A percentile compares a stretch with the other conserved stretches of the same genome.
Evolutionary conservation across 2,329 filamentous ascomycete species (phyloP).

Genomic region (Dactylellina leptospora): DNA sequence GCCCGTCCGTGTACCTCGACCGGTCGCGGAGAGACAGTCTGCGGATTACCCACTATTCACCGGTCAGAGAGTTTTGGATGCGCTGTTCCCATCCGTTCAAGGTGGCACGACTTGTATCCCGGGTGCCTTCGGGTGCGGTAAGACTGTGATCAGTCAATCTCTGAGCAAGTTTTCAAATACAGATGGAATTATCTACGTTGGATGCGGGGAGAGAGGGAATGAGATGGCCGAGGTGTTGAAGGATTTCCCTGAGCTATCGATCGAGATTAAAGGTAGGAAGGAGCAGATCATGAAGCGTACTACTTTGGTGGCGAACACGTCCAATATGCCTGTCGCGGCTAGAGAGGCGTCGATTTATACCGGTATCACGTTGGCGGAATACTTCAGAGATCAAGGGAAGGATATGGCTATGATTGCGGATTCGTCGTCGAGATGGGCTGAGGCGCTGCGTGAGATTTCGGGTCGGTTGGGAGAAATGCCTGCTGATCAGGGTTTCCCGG

Average conservation of each 20-base stretch:
- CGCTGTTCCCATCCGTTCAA: slow-evolving; percentile 94
- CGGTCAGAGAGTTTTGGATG: slow-evolving; percentile 94
- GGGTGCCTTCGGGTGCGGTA: slow-evolving; percentile 97
- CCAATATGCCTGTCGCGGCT: slow-evolving; percentile 99
- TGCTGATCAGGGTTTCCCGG: slow-evolving; percentile 98
- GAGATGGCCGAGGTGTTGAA: slow-evolving; percentile 99
- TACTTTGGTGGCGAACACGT: slow-evolving; percentile 97
- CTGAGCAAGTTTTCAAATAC: slow-evolving; percentile 99
- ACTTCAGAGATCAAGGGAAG: slow-evolving; percentile 96
- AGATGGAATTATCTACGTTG: slow-evolving; percentile 98
- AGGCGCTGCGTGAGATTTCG: slow-evolving; percentile 97
- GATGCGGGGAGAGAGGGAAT: slow-evolving; percentile 89
- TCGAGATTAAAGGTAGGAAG: slow-evolving; percentile 90
- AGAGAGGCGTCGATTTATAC: slow-evolving; percentile 99
- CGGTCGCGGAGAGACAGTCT: slow-evolving; percentile 88
- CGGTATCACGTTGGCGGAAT: slow-evolving; percentile 91
- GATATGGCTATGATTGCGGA: slow-evolving; percentile 99
- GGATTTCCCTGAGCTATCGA: slow-evolving; percentile 98
- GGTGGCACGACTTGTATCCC: slow-evolving; percentile 98
- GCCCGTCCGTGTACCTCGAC: slow-evolving; percentile 95
- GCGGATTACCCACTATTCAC: slow-evolving; percentile 93
- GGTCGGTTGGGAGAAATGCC: slow-evolving; percentile 99
- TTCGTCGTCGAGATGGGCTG: slow-evolving; percentile 96
- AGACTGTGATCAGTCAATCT: slow-evolving; percentile 98
- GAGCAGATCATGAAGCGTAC: slow-evolving; percentile 99